Conservation (phyloP, 169 alveolate species). For the Eimeria necatrix region DNA sequence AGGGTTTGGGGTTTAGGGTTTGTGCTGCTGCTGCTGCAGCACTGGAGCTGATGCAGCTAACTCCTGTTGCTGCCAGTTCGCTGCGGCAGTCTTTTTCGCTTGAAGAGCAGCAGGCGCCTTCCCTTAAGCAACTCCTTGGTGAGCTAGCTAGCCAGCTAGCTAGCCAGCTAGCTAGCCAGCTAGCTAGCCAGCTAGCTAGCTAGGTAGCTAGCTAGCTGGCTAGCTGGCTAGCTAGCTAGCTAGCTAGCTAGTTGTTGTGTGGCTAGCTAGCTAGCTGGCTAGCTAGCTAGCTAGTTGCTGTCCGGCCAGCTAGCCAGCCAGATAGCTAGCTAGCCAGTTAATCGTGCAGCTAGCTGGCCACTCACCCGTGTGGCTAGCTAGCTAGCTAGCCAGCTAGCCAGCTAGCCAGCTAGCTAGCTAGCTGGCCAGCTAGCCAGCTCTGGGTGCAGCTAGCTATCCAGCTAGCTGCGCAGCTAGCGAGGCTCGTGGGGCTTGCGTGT, state of each 20-base stretch:
- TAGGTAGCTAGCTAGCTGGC: no score
- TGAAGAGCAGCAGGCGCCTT: neutral
- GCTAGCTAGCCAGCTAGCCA: no score
- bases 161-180: neutral
- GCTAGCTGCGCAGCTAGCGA: no score
- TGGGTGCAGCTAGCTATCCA: no score
- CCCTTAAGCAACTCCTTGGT: neutral
- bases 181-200: slow-evolving; percentile 10
- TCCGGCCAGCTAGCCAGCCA: neutral
- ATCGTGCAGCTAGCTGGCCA: neutral
- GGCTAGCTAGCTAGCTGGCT: no score
- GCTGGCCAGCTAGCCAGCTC: no score
- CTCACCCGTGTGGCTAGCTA: no score
- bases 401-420: no score
- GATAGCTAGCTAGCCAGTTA: no score
- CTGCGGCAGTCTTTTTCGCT: neutral
- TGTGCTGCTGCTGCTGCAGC: neutral
- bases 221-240: neutral
- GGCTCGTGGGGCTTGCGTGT: no score
- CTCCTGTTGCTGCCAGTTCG: neutral
- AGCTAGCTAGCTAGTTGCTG: neutral
- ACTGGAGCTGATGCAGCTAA: neutral
- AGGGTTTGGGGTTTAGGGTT: neutral
- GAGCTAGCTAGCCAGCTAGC: no score
- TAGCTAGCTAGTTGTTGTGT: no score